These are phyloP conservation scores for Penicillium ochrochloron DNA, from an alignment of 495 filamentous ascomycete species.

Conservation along the genomic window DNA sequence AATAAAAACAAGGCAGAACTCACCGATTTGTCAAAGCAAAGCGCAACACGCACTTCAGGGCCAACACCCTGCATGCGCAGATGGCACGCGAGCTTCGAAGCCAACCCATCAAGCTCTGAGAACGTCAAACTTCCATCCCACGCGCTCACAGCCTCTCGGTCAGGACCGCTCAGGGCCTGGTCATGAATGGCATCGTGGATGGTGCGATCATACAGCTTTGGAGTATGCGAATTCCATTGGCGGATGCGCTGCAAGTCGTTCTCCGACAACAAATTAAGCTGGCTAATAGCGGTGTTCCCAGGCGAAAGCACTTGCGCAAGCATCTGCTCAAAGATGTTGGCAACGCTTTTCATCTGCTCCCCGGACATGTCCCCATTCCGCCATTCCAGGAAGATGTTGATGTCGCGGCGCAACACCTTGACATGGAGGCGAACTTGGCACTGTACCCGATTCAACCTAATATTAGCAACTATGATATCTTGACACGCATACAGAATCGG, in stretches of 20 bases:
- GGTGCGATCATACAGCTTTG: constrained; percentile 46
- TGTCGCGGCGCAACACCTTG: constrained; percentile 45
- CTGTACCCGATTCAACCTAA: constrained; percentile 26
- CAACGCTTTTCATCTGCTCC: constrained; percentile 50
- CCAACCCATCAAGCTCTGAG: constrained; percentile 52
- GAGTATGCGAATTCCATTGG: constrained; percentile 42
- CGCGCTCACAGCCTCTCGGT: constrained; percentile 51
- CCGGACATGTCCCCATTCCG: constrained; percentile 49
- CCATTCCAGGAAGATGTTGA: constrained; percentile 54
- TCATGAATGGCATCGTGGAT: constrained; percentile 58
- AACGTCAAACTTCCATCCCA: constrained; percentile 68
- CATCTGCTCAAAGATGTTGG: constrained; percentile 43
- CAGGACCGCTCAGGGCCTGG: constrained; percentile 41
- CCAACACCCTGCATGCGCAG: constrained; percentile 53
- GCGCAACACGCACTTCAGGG: constrained; percentile 52
- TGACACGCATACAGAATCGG: neutral
- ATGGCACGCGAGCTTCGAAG: constrained; percentile 51
- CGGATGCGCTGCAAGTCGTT: constrained; percentile 48
- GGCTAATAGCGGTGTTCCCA: constrained; percentile 36
- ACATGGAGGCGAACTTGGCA: constrained; percentile 52
- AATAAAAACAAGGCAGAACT: constrained; percentile 22
- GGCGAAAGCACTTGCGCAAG: constrained; percentile 34
- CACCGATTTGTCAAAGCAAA: constrained; percentile 64
- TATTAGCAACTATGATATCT: neutral
- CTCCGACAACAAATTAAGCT: constrained; percentile 44